Evolutionary conservation across 805 yeast species (phyloP).

Genomic region (Wickerhamiella hasegawae): DNA sequence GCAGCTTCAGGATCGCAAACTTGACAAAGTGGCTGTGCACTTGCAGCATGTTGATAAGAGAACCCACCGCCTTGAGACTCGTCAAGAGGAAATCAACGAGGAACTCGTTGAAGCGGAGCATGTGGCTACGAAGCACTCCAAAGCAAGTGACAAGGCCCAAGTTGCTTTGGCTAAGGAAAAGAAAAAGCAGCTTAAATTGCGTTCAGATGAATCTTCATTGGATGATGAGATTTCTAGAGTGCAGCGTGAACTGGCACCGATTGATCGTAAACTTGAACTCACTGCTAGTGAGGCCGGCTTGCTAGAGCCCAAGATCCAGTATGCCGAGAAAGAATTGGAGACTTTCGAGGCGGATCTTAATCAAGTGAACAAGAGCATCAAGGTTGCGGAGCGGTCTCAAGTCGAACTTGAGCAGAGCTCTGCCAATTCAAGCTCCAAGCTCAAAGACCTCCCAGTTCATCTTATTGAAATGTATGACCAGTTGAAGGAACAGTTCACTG

Average conservation of each 20-base stretch:
- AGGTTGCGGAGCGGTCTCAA: not conserved
- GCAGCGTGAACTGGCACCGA: slow-evolving; percentile 7
- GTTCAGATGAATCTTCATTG: not conserved
- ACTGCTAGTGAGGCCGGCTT: slow-evolving; percentile 8
- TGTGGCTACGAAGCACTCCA: too few relatives aligned
- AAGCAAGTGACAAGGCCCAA: not conserved
- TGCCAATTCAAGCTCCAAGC: not conserved
- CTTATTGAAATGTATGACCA: slow-evolving; percentile 2
- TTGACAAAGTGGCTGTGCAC: not conserved
- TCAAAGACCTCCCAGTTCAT: not conserved
- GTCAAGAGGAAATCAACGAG: too few relatives aligned
- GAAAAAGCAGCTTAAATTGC: slow-evolving; percentile 1
- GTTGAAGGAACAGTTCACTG: slow-evolving; percentile 4
- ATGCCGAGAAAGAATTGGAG: slow-evolving; percentile 16
- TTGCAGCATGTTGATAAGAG: not conserved
- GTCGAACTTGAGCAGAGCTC: not conserved
- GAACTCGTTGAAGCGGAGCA: too few relatives aligned
- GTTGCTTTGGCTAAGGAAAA: slow-evolving; percentile 5
- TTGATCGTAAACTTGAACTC: slow-evolving; percentile 6
- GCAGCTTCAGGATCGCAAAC: not conserved
- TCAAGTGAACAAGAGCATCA: not conserved
- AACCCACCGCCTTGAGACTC: not conserved
- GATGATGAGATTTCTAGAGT: slow-evolving; percentile 2
- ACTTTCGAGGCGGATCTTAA: not conserved
- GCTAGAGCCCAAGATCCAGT: slow-evolving; percentile 7